A percentile compares a stretch with the other conserved stretches of the same genome.
Conservation (phyloP, 2,329 filamentous ascomycete genomes). For the Arthrinium phaeospermum region DNA sequence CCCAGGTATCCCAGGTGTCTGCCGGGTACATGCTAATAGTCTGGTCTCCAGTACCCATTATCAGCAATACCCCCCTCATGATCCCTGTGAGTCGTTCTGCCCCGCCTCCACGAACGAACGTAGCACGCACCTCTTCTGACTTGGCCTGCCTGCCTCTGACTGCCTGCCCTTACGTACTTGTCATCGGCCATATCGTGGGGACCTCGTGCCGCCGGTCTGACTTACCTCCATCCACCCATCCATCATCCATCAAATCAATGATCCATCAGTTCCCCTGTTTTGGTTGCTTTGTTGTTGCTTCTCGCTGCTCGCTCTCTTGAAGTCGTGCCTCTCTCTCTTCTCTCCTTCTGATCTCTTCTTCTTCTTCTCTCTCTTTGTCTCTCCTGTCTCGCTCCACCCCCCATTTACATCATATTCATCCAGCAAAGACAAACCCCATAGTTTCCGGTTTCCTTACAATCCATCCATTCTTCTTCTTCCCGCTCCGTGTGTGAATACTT, state of each 20-base stretch:
- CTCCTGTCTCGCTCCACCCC: slow-evolving; percentile 9
- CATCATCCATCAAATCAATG: slow-evolving; percentile 18
- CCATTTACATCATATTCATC: slow-evolving; percentile 8
- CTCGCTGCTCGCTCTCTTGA: slow-evolving; percentile 7
- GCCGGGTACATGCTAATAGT: slow-evolving; percentile 1
- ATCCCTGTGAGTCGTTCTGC: neutral
- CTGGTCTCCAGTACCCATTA: neutral
- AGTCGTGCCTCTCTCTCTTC: slow-evolving; percentile 4
- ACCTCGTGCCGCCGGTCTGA: slow-evolving; percentile 19
- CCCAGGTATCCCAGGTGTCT: neutral
- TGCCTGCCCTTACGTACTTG: slow-evolving; percentile 16
- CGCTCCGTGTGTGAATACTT: neutral
- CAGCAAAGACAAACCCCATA: slow-evolving; percentile 12
- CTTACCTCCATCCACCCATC: slow-evolving; percentile 19
- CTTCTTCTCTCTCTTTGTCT: neutral
- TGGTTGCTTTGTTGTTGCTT: slow-evolving; percentile 19
- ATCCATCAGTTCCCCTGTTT: slow-evolving; percentile 17
- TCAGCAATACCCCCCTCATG: neutral
- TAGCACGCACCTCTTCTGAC: slow-evolving; percentile 13
- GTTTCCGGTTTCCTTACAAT: slow-evolving; percentile 18
- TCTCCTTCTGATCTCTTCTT: neutral
- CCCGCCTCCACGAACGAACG: slow-evolving; percentile 15
- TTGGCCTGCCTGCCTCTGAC: slow-evolving; percentile 5
- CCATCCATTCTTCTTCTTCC: neutral
- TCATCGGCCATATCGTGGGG: slow-evolving; percentile 18